Base-by-base conservation (phyloP, 2,329 filamentous ascomycete species). In the Plenodomus biglobosus region DNA sequence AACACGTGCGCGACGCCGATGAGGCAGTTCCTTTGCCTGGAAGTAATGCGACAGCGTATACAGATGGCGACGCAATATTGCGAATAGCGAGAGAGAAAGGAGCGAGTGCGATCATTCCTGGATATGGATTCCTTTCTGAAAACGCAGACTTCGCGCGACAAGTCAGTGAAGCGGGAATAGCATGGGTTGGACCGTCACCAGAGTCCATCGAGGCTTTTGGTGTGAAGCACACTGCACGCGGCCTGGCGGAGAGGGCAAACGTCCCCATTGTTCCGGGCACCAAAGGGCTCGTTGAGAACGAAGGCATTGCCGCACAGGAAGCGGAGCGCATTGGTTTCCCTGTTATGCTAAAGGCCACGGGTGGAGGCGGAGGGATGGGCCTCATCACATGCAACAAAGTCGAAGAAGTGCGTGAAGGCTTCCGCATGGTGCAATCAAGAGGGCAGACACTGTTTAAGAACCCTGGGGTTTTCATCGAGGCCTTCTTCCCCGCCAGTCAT, bases 71-170 rank as follows among this genome's bases (percentile, higher is more conserved):
- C 8, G 57, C 62, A 18, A 79, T 82, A 32, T 68, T 85, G 16
- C 61, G 72, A 3, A 75, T 84, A n/a, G 81, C 82, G 8, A 75
- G 75, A 36, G 63, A 73, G 2, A 70, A 76, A 13, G 61, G 70
- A 2, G 80, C 70, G 2, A 77, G 86, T 51, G 83, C 82, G 3
- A 76, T 87, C 15, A 83, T 85, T 41, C 85, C 85, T 0, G 85
- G 85, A 1, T 87, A 88, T 69, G 85, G 85, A 0, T 87, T 86
- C 50, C 68, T 88, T 1, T 80, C 80, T 0, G 85, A 87, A 49
- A 85, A 86, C 60, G 76, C 81, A 3, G 75, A 80, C 3, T 87
- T 87, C 61, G 84, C 85, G 0, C 64, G 73, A 18, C 69, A 73
- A 0, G 79, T 85, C 0, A 65, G 73, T 18, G 70, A 76, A 8